Evolutionary conservation across 2,329 filamentous ascomycete genomes (phyloP).

Genomic region (Fusarium lyarnte): DNA sequence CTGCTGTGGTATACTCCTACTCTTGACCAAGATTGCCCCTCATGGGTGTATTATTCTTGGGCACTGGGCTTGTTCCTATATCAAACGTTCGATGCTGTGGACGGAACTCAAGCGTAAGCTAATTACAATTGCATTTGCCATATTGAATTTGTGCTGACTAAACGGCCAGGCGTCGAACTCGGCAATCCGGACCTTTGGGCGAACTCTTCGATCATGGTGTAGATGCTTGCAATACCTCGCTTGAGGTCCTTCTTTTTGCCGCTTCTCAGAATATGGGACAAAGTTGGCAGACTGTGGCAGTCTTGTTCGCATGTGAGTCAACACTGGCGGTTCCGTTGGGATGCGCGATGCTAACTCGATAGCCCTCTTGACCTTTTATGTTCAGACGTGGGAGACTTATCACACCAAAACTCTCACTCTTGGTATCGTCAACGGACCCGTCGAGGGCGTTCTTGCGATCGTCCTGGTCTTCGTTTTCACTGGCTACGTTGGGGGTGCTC

Average conservation of each 20-base stretch:
- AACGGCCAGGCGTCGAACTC: constrained; percentile 76
- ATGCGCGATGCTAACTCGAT: constrained; percentile 13
- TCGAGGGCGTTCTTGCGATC: constrained; percentile 91
- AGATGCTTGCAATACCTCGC: constrained; percentile 94
- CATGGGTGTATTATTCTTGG: constrained; percentile 96
- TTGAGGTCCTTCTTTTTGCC: constrained; percentile 92
- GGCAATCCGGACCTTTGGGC: constrained; percentile 90
- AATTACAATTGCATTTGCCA: neutral
- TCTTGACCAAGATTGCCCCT: constrained; percentile 90
- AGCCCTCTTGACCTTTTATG: constrained; percentile 95
- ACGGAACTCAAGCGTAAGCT: constrained; percentile 89
- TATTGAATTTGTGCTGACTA: constrained; percentile 9
- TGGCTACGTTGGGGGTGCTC: constrained; percentile 84
- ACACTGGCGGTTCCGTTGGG: neutral
- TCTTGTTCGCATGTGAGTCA: constrained; percentile 79
- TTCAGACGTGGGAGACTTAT: constrained; percentile 99
- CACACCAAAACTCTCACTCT: constrained; percentile 96
- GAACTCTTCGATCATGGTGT: constrained; percentile 98
- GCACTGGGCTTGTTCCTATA: constrained; percentile 91
- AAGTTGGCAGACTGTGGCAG: constrained; percentile 86
- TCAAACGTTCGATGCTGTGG: constrained; percentile 98
- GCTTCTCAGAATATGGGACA: constrained; percentile 93
- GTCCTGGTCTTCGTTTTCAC: constrained; percentile 85
- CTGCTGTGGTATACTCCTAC: constrained; percentile 96
- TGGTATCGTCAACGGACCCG: constrained; percentile 90